Conservation (phyloP, 2,329 filamentous ascomycete genomes). For the Fusarium cyanostomum region DNA sequence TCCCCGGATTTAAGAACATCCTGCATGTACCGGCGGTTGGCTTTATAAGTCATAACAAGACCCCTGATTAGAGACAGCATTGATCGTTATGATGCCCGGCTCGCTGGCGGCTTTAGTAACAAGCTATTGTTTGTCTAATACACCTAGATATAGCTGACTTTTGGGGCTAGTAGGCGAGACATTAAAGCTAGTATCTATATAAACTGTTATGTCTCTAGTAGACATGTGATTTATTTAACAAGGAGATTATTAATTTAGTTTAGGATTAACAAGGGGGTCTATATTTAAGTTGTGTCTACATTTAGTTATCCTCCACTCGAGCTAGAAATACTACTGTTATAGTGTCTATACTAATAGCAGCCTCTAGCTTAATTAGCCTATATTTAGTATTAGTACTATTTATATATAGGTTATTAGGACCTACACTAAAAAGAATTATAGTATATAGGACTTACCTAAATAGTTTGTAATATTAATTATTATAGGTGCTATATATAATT, state of each 20-base stretch:
- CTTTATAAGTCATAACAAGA: neutral
- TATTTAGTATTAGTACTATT: too few species aligned
- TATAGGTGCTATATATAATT: constrained; percentile 8
- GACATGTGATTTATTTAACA: neutral
- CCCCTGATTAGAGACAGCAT: neutral
- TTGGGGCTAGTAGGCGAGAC: neutral
- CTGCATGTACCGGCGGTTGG: neutral
- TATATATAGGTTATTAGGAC: too few species aligned
- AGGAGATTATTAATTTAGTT: constrained; percentile 4
- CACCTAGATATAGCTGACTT: neutral
- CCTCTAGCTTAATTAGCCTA: too few species aligned
- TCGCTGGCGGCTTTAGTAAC: neutral
- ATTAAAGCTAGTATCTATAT: neutral
- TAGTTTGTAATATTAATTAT: constrained; percentile 1
- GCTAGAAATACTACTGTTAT: too few species aligned
- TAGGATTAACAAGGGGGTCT: neutral
- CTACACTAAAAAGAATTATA: too few species aligned
- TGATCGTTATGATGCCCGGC: neutral
- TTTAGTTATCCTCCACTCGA: neutral
- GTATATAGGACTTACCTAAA: neutral
- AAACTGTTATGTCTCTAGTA: neutral
- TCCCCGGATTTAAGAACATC: too few species aligned
- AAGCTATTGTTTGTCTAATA: neutral
- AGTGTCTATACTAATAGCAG: too few species aligned
- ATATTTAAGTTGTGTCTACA: neutral